Conservation (phyloP, 148 eudicot genomes). For the Silene uniflora region DNA sequence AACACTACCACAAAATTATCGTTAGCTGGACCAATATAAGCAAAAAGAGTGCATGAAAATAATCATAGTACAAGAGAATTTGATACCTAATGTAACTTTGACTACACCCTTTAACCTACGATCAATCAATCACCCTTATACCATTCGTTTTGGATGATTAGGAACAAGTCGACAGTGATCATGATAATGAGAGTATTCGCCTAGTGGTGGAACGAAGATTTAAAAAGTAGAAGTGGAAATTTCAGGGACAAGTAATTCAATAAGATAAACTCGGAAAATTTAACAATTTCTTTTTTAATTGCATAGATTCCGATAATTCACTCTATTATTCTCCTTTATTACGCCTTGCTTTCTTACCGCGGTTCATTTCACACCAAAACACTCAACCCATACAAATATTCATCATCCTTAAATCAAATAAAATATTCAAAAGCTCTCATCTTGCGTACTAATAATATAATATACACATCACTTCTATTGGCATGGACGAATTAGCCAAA, state of each 20-base stretch:
- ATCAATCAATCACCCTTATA: neutral
- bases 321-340: neutral
- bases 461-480: neutral
- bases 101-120: neutral
- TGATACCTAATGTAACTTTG: neutral
- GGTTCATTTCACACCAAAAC: neutral
- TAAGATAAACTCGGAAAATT: too few species aligned
- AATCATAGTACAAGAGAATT: neutral
- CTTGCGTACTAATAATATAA: neutral
- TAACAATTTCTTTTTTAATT: too few species aligned
- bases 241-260: too few species aligned
- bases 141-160: neutral
- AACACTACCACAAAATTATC: neutral
- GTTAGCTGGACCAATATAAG: neutral
- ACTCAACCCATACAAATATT: neutral
- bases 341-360: neutral
- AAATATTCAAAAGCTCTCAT: too few species aligned
- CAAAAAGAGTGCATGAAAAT: neutral
- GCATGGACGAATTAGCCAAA: slow-evolving; percentile 2
- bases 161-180: neutral
- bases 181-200: neutral
- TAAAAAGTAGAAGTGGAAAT: too few species aligned
- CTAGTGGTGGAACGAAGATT: too few species aligned
- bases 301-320: too few species aligned
- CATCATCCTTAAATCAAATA: too few species aligned